These are phyloP conservation scores for Xylaria digitata DNA, from an alignment of 2,329 filamentous ascomycete species.

Conservation along the genomic window DNA sequence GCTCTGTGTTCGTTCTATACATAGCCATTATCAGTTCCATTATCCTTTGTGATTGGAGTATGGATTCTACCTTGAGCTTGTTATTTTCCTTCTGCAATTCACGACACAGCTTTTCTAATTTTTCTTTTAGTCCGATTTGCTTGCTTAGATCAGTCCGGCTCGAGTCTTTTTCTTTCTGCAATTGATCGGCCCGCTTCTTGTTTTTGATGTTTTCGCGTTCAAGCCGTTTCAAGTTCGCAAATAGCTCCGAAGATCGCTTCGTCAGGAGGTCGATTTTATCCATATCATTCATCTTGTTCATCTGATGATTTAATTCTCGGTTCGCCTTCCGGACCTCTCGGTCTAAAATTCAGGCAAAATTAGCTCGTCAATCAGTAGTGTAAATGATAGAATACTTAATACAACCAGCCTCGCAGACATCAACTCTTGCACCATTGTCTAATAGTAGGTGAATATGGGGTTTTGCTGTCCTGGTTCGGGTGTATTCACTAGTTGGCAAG, in stretches of 20 bases:
- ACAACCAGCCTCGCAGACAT: neutral
- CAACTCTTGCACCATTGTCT: neutral
- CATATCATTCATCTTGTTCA: constrained; percentile 91
- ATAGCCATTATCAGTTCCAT: constrained; percentile 39
- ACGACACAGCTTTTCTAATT: constrained; percentile 93
- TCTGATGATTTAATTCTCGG: constrained; percentile 86
- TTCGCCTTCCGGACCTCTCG: constrained; percentile 74
- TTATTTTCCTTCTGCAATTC: constrained; percentile 98
- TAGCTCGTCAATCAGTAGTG: constrained; percentile 5
- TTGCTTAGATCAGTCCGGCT: constrained; percentile 89
- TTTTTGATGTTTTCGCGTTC: constrained; percentile 95
- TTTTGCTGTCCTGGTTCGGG: neutral
- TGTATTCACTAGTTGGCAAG: neutral
- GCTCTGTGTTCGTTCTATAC: constrained; percentile 89
- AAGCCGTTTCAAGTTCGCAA: constrained; percentile 94
- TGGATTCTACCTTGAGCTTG: constrained; percentile 84
- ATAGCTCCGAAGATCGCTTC: constrained; percentile 88
- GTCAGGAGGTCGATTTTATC: constrained; percentile 91
- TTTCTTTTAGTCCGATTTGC: constrained; percentile 91
- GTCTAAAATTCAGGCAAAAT: constrained; percentile 41
- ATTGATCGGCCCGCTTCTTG: constrained; percentile 91
- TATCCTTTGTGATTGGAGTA: constrained; percentile 11
- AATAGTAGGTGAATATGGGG: neutral
- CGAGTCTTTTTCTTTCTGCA: constrained; percentile 97
- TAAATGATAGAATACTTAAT: constrained; percentile 7